These are phyloP conservation scores for Acacia pycnantha DNA, from an alignment of 331 rosid species.

Conservation along the genomic window DNA sequence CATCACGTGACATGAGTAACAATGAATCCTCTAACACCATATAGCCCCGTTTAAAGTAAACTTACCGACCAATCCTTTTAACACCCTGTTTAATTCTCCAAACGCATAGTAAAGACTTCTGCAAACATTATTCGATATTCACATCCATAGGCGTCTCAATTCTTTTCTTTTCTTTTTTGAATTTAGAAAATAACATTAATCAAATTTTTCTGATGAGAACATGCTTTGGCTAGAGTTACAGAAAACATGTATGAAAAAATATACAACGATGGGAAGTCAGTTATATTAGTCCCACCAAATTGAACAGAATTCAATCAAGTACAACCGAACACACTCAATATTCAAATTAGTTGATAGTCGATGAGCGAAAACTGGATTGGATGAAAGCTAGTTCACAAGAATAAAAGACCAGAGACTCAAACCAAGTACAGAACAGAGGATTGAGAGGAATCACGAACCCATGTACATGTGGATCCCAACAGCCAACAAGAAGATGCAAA, in stretches of 20 bases:
- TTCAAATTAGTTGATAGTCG: background rate
- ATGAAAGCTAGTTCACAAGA: background rate
- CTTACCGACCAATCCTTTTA: background rate
- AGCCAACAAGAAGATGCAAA: constrained; percentile 87
- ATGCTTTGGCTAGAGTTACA: background rate
- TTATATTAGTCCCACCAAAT: background rate
- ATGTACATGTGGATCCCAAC: constrained; percentile 72
- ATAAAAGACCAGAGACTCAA: background rate
- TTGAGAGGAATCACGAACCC: constrained; percentile 34
- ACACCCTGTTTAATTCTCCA: background rate
- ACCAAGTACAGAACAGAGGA: background rate
- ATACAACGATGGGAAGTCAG: background rate
- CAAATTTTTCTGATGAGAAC: background rate
- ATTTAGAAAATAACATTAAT: background rate
- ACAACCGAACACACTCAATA: background rate
- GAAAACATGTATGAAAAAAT: background rate
- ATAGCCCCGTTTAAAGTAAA: background rate
- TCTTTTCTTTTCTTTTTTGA: too few species aligned
- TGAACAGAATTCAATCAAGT: background rate
- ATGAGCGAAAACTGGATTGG: background rate
- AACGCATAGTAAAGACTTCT: background rate
- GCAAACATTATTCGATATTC: background rate
- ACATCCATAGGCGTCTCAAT: background rate
- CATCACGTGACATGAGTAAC: background rate
- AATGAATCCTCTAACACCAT: background rate